phyloP scores from a whole-genome alignment of 2,329 filamentous ascomycete genomes.

The Neofusicoccum ribis region DNA sequence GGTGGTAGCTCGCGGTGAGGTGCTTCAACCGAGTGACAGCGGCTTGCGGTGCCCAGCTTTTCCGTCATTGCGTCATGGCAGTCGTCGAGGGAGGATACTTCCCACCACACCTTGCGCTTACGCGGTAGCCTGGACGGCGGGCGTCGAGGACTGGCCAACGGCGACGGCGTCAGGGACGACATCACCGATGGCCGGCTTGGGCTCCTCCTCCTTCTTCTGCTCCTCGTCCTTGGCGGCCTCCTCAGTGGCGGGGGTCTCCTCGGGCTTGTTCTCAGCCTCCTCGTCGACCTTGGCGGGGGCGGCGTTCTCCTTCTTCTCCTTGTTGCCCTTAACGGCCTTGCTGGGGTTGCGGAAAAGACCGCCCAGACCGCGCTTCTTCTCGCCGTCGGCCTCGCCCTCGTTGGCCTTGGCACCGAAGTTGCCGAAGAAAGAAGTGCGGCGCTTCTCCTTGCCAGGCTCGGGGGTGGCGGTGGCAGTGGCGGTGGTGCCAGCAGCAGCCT shows the following conservation, averaged over 20 bases:
- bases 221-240: constrained; percentile 30
- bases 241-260: constrained; percentile 26
- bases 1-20: constrained; percentile 28
- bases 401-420: constrained; percentile 52
- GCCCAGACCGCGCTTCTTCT: constrained; percentile 30
- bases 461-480: constrained; percentile 37
- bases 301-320: constrained; percentile 27
- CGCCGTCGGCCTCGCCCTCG: constrained; percentile 36
- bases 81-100: constrained; percentile 38
- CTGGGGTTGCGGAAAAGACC: constrained; percentile 42
- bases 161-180: constrained; percentile 41
- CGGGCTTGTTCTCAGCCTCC: constrained; percentile 34
- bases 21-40: constrained; percentile 42
- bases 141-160: constrained; percentile 41
- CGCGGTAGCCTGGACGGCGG: constrained; percentile 43
- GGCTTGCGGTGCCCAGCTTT: constrained; percentile 41
- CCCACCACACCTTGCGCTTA: constrained; percentile 47
- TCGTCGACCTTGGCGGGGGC: constrained; percentile 30
- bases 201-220: constrained; percentile 22
- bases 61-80: constrained; percentile 46
- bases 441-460: constrained; percentile 49
- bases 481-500: constrained; percentile 13
- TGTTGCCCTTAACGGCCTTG: constrained; percentile 29
- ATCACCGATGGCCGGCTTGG: constrained; percentile 39
- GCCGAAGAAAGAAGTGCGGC: constrained; percentile 56